Evolutionary conservation across 768 basidiomycete genomes (phyloP), one percentile per base, ranked within the genome.

Genomic region (Nidularia sp.): DNA sequence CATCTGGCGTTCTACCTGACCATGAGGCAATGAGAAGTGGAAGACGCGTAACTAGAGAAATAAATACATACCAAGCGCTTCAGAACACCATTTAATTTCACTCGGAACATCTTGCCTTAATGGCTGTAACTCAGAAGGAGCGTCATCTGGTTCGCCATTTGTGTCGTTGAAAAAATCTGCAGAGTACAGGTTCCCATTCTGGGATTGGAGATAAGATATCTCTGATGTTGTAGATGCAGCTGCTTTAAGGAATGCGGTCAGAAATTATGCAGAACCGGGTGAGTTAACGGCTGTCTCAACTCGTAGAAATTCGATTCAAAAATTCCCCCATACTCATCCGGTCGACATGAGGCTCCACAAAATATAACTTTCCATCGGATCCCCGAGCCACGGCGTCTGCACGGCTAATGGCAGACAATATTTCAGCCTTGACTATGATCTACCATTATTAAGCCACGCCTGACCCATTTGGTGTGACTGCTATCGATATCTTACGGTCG

Each of bases 171-270:
- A 79, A 60, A 71, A 75, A 29, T 60, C 59, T 57, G 60, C 64
- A 1, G 82, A 75, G 59, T 81, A 92, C 25, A 96, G 54, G 65
- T 97, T 98, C 6, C 94, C 94, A 63, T 96, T 92, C 66, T 97
- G 93, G 3, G 88, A 90, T 65, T 97, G 94, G 2, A 97, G 74
- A 65, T 96, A 96, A 56, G 75, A 69, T 12, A 87, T 76, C 42
- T 77, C 70, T 5, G 60, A 29, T 35, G 5, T 35, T n/a, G 51
- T 35, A 6, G 34, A 22, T 12, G 15, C 34, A n/a, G 18, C 29
- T 36, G 9, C 45, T 2, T 6, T 7, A 6, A 13, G 6, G 8
- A 33, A 52, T n/a, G 34, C 25, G n/a, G 10, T 25, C 10, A 48
- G 36, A 49, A 7, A 49, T 31, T 34, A n/a, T n/a, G n/a, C n/a